Percentiles rank a stretch among this genome's conserved stretches.
Evolutionary conservation across 495 filamentous ascomycete species (phyloP).

Genomic region (Melanomma pulvis-pyrius): DNA sequence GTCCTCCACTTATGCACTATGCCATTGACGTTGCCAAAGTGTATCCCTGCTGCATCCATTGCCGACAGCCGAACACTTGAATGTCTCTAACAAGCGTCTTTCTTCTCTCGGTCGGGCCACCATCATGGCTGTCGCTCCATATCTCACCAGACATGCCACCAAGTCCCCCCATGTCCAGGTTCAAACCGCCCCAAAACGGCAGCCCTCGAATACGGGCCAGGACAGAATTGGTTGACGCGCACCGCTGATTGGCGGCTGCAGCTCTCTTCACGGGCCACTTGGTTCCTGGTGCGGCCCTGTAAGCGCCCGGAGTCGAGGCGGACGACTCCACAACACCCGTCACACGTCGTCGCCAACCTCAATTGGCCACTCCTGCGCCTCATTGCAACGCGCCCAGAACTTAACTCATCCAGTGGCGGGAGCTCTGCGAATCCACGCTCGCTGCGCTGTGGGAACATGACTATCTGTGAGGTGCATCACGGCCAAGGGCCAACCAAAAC

Average conservation of each 20-base stretch:
- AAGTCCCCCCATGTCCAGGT: not conserved
- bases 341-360: constrained; percentile 15
- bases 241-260: constrained; percentile 6
- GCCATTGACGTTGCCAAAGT: not conserved
- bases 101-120: not conserved
- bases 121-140: not conserved
- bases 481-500: constrained; percentile 20
- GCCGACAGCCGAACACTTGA: not conserved
- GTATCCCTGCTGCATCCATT: not conserved
- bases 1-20: not conserved
- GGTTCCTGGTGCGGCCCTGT: not conserved
- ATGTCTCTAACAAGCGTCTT: not conserved
- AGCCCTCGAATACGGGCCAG: not conserved
- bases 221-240: not conserved
- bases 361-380: constrained; percentile 31
- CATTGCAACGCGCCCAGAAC: constrained; percentile 6
- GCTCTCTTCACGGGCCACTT: not conserved
- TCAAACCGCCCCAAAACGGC: not conserved
- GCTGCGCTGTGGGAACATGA: constrained; percentile 1
- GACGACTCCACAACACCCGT: constrained; percentile 15
- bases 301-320: constrained; percentile 26
- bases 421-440: constrained; percentile 6
- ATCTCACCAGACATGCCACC: not conserved
- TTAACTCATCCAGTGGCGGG: constrained; percentile 12
- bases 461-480: constrained; percentile 22